These are phyloP conservation scores for Trametes pubescens DNA, from an alignment of 1,284 basidiomycete species.

Conservation along the genomic window DNA sequence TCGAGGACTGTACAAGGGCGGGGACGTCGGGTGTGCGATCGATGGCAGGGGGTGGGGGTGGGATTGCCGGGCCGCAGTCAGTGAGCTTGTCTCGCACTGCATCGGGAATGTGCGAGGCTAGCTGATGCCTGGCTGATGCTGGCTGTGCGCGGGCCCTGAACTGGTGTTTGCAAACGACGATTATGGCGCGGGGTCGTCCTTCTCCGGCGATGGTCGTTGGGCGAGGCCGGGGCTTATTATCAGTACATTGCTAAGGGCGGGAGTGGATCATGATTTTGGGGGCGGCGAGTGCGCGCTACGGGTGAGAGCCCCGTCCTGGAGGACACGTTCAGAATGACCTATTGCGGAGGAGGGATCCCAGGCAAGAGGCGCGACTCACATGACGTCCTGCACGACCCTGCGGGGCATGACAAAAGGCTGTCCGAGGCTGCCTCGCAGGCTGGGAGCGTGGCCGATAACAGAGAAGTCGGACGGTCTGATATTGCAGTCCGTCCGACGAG, in stretches of 20 bases:
- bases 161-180: not conserved
- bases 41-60: not conserved
- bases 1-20: no score
- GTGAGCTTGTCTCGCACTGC: constrained; percentile 1
- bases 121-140: constrained; percentile 4
- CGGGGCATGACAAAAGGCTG: constrained; percentile 19
- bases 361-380: constrained; percentile 14
- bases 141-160: not conserved
- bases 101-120: constrained; percentile 16
- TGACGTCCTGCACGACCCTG: constrained; percentile 27
- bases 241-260: constrained; percentile 1
- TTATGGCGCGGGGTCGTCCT: not conserved
- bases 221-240: constrained; percentile 2
- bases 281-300: constrained; percentile 14
- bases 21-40: not conserved
- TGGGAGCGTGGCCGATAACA: constrained; percentile 20
- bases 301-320: constrained; percentile 14
- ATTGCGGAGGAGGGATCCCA: constrained; percentile 12
- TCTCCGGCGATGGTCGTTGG: constrained; percentile 1
- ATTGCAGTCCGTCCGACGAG: constrained; percentile 19
- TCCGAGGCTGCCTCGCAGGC: constrained; percentile 19
- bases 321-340: constrained; percentile 18
- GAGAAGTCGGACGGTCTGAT: constrained; percentile 17
- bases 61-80: constrained; percentile 5
- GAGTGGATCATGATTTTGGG: constrained; percentile 5